Percentiles rank a stretch among this genome's conserved stretches.
Conservation (phyloP, 306 rosid species). For the Pterocarpus santalinus region DNA sequence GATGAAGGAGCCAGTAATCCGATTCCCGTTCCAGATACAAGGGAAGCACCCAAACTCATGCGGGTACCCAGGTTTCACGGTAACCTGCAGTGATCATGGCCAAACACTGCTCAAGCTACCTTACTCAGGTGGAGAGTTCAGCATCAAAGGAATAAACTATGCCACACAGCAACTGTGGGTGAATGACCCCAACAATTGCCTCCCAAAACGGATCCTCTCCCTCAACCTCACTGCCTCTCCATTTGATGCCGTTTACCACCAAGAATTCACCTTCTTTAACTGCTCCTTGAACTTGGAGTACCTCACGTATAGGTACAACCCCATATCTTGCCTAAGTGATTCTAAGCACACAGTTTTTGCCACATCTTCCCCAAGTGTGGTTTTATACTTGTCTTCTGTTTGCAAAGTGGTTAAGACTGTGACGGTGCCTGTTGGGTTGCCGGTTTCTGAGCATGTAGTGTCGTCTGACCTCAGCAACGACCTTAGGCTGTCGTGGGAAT, state of each 20-base stretch:
- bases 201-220: conserved; percentile 63
- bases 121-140: conserved; percentile 52
- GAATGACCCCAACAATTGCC: conserved; percentile 77
- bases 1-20: conserved; percentile 39
- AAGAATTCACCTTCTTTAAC: conserved; percentile 67
- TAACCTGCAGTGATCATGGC: conserved; percentile 48
- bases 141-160: conserved; percentile 65
- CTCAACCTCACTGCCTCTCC: conserved; percentile 67
- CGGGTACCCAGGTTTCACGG: conserved; percentile 68
- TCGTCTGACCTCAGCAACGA: conserved; percentile 57
- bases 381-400: conserved; percentile 42
- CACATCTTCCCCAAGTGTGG: conserved; percentile 47
- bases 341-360: conserved; percentile 59
- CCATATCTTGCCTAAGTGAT: conserved; percentile 67
- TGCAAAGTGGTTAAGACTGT: conserved; percentile 51
- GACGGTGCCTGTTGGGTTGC: conserved; percentile 59
- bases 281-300: conserved; percentile 59
- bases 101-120: conserved; percentile 70
- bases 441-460: conserved; percentile 41
- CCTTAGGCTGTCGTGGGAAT: conserved; percentile 65
- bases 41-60: conserved; percentile 51
- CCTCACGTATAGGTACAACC: conserved; percentile 49
- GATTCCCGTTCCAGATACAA: conserved; percentile 70
- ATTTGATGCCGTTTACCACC: conserved; percentile 49
- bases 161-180: conserved; percentile 64